phyloP scores from a whole-genome alignment of 352 stramenopile species.

The Pythium dissimile region DNA sequence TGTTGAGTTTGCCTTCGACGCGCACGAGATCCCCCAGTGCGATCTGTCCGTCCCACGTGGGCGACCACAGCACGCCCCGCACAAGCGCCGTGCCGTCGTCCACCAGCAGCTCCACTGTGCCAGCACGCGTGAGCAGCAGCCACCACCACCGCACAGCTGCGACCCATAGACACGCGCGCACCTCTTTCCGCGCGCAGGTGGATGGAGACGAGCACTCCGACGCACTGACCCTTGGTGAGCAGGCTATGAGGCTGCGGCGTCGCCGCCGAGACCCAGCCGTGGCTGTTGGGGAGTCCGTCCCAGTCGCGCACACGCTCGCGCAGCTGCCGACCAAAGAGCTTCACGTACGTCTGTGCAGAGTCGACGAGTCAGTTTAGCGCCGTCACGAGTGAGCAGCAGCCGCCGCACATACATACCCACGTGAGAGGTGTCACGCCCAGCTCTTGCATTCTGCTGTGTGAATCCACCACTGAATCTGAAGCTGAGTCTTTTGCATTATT shows the following conservation, averaged over 20 bases:
- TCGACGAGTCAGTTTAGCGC: too few species aligned
- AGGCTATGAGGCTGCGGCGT: conserved; percentile 25
- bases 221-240: conserved; percentile 66
- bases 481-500: too few species aligned
- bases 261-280: conserved; percentile 38
- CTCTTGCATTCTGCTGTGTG: neutral
- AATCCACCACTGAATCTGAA: conserved; percentile 4
- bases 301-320: conserved; percentile 35
- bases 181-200: conserved; percentile 49
- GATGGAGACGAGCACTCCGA: conserved; percentile 57
- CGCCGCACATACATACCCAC: conserved; percentile 37
- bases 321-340: conserved; percentile 55
- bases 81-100: conserved; percentile 72
- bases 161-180: too few species aligned
- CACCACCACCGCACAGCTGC: too few species aligned
- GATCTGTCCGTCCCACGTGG: conserved; percentile 13
- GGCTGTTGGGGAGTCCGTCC: conserved; percentile 49
- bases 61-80: conserved; percentile 51
- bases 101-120: conserved; percentile 61
- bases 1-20: conserved; percentile 71
- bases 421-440: conserved; percentile 33
- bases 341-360: conserved; percentile 53
- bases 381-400: too few species aligned
- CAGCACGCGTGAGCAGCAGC: too few species aligned
- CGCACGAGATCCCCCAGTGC: conserved; percentile 67